Percentiles rank a stretch among this genome's conserved stretches.
phyloP scores from a whole-genome alignment of 148 eudicot genomes.

The Camellia lanceoleosa region DNA sequence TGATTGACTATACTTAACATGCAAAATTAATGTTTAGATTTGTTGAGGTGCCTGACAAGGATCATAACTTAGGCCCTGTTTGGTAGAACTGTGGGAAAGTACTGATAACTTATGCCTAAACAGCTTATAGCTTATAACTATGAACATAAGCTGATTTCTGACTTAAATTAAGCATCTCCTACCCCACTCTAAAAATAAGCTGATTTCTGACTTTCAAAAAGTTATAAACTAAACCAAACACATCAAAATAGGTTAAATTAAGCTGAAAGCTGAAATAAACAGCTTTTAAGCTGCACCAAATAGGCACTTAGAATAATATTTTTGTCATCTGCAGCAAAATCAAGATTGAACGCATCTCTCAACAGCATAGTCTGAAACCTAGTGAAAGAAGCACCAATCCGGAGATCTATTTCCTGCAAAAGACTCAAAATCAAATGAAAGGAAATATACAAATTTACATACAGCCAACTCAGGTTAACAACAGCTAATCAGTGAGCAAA shows the following conservation, averaged over 20 bases:
- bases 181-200: no score
- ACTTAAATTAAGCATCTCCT: no score
- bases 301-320: slow-evolving; percentile 60
- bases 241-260: no score
- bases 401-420: slow-evolving; percentile 92
- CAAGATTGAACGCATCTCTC: slow-evolving; percentile 77
- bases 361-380: slow-evolving; percentile 97
- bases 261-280: no score
- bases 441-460: not conserved
- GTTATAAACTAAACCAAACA: no score
- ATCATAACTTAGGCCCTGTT: no score
- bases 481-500: not conserved
- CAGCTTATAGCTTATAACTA: no score
- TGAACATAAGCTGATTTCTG: no score
- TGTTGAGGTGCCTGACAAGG: slow-evolving; percentile 83
- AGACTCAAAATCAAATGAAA: slow-evolving; percentile 18
- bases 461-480: slow-evolving; percentile 2
- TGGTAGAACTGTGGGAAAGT: no score
- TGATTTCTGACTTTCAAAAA: no score
- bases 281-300: no score
- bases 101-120: no score
- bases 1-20: not conserved
- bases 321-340: slow-evolving; percentile 58
- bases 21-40: not conserved
- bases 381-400: slow-evolving; percentile 98